These are phyloP conservation scores for Fraxinus greggii DNA, from an alignment of 305 asterid genomes.

Conservation along the genomic window DNA sequence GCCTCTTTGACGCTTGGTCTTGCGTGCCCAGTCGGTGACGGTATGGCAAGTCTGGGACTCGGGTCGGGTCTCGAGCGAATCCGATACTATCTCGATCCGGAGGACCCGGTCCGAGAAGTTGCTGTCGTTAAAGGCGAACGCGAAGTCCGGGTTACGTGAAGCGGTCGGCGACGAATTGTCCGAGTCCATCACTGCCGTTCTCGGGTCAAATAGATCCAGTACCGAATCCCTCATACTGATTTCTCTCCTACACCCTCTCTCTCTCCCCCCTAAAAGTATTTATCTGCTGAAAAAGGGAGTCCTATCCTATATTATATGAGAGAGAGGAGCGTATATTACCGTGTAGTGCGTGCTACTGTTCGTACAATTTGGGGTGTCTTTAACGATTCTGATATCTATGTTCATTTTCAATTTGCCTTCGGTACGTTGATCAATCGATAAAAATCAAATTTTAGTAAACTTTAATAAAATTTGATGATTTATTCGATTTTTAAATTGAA, in stretches of 20 bases:
- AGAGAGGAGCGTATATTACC: not conserved
- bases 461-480: too few relatives aligned
- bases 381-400: not conserved
- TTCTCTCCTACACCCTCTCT: not conserved
- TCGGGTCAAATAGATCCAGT: constrained; percentile 93
- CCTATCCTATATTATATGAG: not conserved
- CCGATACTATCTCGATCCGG: constrained; percentile 76
- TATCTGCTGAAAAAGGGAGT: not conserved
- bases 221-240: constrained; percentile 68
- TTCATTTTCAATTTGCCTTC: too few relatives aligned
- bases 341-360: not conserved
- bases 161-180: constrained; percentile 44
- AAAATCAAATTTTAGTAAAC: too few relatives aligned
- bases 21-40: constrained; percentile 91
- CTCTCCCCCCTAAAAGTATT: not conserved
- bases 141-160: constrained; percentile 62
- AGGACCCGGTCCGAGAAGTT: constrained; percentile 88
- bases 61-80: constrained; percentile 41
- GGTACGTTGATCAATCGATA: too few relatives aligned
- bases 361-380: not conserved
- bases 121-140: constrained; percentile 90
- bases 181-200: constrained; percentile 66
- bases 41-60: constrained; percentile 51
- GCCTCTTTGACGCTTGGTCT: constrained; percentile 78
- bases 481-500: not conserved